These are phyloP conservation scores for Trichosporon inkin DNA, from an alignment of 1,284 basidiomycete species.

Conservation along the genomic window DNA sequence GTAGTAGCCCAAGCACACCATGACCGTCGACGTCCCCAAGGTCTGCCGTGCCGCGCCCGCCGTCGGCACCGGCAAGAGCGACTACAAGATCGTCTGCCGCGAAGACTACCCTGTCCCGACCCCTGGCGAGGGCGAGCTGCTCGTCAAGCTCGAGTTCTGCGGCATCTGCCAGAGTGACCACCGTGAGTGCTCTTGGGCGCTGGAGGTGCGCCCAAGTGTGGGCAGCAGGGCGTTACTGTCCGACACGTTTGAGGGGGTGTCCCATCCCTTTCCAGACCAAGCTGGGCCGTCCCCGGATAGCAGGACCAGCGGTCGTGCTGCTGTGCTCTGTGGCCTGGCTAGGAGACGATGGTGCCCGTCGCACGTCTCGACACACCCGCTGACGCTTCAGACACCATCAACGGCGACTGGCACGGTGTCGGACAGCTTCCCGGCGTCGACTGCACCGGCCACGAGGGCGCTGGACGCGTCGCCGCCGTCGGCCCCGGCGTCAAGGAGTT, in stretches of 20 bases:
- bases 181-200: constrained; percentile 16
- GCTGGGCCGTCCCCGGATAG: no score
- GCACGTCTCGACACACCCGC: background rate
- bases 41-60: constrained; percentile 23
- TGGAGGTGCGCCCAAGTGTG: no score
- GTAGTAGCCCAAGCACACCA: no score
- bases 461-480: constrained; percentile 19
- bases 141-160: constrained; percentile 21
- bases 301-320: no score
- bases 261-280: no score
- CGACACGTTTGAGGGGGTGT: no score
- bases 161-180: constrained; percentile 26
- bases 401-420: constrained; percentile 21
- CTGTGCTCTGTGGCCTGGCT: no score
- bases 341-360: no score
- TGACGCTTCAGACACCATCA: constrained; percentile 16
- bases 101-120: constrained; percentile 25
- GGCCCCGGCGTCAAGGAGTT: constrained; percentile 20
- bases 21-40: constrained; percentile 17
- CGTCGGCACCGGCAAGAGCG: constrained; percentile 5
- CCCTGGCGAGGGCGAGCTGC: constrained; percentile 21
- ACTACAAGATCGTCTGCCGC: constrained; percentile 19
- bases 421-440: constrained; percentile 11
- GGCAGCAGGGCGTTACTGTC: no score
- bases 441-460: constrained; percentile 26